These are phyloP conservation scores for Anisodus tanguticus DNA, from an alignment of 257 asterid genomes.

Conservation along the genomic window DNA sequence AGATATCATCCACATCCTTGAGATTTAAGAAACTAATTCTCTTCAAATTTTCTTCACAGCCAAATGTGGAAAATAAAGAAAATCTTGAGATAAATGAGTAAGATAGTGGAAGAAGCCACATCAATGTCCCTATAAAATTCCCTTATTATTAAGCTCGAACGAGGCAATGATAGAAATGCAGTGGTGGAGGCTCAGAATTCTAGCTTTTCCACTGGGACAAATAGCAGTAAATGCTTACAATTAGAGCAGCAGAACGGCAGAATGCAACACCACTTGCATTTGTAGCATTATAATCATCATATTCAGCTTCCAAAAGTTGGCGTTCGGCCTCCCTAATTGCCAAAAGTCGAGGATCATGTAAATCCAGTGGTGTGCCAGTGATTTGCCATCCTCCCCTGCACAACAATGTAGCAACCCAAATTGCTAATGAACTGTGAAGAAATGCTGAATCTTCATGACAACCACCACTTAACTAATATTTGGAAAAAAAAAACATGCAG, in stretches of 20 bases:
- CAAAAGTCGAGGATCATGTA: constrained; percentile 89
- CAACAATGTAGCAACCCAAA: constrained; percentile 26
- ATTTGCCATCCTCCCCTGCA: constrained; percentile 97
- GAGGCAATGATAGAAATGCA: background rate
- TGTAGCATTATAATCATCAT: constrained; percentile 78
- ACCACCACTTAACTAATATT: background rate
- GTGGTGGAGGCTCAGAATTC: background rate
- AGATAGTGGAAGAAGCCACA: background rate
- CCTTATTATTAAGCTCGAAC: background rate
- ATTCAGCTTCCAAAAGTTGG: constrained; percentile 86
- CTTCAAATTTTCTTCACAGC: background rate
- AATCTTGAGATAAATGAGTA: background rate
- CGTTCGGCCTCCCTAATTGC: constrained; percentile 96
- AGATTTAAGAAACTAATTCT: background rate
- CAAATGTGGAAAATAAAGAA: constrained; percentile 10
- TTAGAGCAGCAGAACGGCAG: constrained; percentile 94
- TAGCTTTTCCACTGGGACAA: constrained; percentile 10
- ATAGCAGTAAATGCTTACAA: constrained; percentile 56
- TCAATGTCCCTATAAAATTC: background rate
- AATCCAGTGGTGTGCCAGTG: constrained; percentile 87
- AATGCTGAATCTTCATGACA: constrained; percentile 2
- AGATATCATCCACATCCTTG: background rate
- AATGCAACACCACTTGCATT: constrained; percentile 91
- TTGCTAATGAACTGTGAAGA: constrained; percentile 21
- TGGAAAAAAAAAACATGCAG: background rate